Base-by-base conservation (phyloP, 2,329 filamentous ascomycete species). In the Pseudogymnoascus sp. region DNA sequence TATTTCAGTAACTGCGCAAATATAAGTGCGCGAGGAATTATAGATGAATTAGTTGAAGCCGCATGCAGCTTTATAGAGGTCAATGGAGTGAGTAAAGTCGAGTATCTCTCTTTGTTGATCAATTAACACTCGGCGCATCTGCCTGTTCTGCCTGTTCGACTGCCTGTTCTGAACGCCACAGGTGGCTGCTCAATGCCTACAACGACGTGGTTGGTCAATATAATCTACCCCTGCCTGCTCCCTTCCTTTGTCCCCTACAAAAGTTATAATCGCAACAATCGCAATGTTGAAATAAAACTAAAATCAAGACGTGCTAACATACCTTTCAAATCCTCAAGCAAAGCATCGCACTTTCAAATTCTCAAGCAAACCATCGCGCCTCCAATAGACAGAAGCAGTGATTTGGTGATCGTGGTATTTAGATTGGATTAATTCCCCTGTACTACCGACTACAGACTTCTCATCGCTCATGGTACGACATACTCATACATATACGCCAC, bases 401-500 rank as follows among this genome's bases (percentile, higher is more conserved):
- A 39, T 16, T 39, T 8, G 36, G 33, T 36, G 11, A 22, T 42
- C 41, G n/a, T 25, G 41, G 41, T 45, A 45, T 45, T 45, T 22
- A 9, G 7, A 22, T 42, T 12, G 39, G 39, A 19, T 42, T 42
- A 12, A 11, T n/a, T 9, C 39, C 41, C 41, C 41, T 14, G 22
- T 12, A 41, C 9, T 45, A 45, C 41, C 22, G 22, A 33, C 49
- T 33, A 19, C 49, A 25, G 12, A 25, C 23, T 25, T 28, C 42
- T 52, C 42, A 52, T 52, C 23, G 23, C 23, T 52, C 42, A 55
- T 55, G 28, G 49, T 55, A 55, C 28, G 49, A 55, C 49, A 55
- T 55, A 55, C 49, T 55, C 49, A 55, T 55, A 55, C 49, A 55
- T 55, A 55, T 30, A 55, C 45, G 45, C 45, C 45, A 33, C 14